Conservation (phyloP, 257 asterid genomes). For the Forsythia suspensa region DNA sequence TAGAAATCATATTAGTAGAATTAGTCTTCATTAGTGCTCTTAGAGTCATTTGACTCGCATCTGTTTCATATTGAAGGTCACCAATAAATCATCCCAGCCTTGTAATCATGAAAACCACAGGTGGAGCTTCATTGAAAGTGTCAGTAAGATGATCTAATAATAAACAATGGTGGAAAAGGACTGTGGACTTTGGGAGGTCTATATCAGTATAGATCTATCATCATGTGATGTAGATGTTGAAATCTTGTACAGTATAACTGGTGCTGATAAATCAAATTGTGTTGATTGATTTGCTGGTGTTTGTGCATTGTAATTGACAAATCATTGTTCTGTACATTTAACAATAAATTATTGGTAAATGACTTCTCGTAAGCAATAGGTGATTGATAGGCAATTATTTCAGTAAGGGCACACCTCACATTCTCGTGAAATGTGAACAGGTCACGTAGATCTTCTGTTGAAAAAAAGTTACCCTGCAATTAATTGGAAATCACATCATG, state of each 20-base stretch:
- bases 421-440: slow-evolving; percentile 77
- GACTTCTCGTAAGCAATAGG: not conserved
- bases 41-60: not conserved
- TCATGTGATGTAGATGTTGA: not conserved
- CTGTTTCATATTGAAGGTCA: not conserved
- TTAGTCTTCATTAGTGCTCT: not conserved
- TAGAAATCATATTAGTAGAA: slow-evolving; percentile 8
- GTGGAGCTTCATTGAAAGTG: not conserved
- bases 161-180: not conserved
- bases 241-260: slow-evolving; percentile 1
- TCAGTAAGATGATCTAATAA: not conserved
- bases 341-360: not conserved
- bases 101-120: not conserved
- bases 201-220: slow-evolving; percentile 8
- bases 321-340: slow-evolving; percentile 9
- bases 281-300: slow-evolving; percentile 2
- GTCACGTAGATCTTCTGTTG: slow-evolving; percentile 93
- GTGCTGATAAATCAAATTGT: slow-evolving; percentile 16
- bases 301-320: slow-evolving; percentile 1
- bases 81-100: not conserved
- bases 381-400: slow-evolving; percentile 17
- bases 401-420: slow-evolving; percentile 53
- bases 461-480: slow-evolving; percentile 78
- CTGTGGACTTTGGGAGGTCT: slow-evolving; percentile 6
- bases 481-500: slow-evolving; percentile 24